Conservation (phyloP, 1,139 yeast species). For the Hansenula sp. region DNA sequence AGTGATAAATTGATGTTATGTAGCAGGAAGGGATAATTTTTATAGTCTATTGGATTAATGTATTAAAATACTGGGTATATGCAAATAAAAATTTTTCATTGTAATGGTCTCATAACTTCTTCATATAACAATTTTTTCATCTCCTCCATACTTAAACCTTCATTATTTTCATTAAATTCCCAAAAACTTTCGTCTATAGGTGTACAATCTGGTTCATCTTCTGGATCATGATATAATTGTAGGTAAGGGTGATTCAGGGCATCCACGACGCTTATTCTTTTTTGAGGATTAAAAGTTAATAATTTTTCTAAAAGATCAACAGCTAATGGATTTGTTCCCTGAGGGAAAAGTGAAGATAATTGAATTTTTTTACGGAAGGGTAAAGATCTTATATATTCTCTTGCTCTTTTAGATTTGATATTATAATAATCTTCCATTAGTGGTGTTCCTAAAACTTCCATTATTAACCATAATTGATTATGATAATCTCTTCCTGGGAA, state of each 20-base stretch:
- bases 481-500: slow-evolving; percentile 96
- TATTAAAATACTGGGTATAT: too few relatives aligned
- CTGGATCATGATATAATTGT: slow-evolving; percentile 72
- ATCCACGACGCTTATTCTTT: slow-evolving; percentile 74
- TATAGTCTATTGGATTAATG: too few relatives aligned
- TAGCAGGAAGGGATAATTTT: too few relatives aligned
- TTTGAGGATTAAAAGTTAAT: slow-evolving; percentile 75
- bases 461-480: slow-evolving; percentile 80
- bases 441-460: slow-evolving; percentile 91
- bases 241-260: slow-evolving; percentile 85
- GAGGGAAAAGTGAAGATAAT: slow-evolving; percentile 50
- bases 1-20: too few relatives aligned
- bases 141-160: slow-evolving; percentile 64
- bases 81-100: slow-evolving; percentile 5
- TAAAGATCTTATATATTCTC: slow-evolving; percentile 76
- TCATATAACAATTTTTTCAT: slow-evolving; percentile 55
- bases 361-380: slow-evolving; percentile 62
- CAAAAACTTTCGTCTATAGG: slow-evolving; percentile 78
- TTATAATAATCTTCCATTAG: slow-evolving; percentile 73
- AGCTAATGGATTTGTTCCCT: slow-evolving; percentile 58
- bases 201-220: slow-evolving; percentile 76
- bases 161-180: slow-evolving; percentile 75
- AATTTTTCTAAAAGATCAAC: slow-evolving; percentile 73
- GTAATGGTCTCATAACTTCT: slow-evolving; percentile 24
- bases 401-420: slow-evolving; percentile 79